Conservation (phyloP, 352 stramenopile species). For the Phytopythium oedochilum region DNA sequence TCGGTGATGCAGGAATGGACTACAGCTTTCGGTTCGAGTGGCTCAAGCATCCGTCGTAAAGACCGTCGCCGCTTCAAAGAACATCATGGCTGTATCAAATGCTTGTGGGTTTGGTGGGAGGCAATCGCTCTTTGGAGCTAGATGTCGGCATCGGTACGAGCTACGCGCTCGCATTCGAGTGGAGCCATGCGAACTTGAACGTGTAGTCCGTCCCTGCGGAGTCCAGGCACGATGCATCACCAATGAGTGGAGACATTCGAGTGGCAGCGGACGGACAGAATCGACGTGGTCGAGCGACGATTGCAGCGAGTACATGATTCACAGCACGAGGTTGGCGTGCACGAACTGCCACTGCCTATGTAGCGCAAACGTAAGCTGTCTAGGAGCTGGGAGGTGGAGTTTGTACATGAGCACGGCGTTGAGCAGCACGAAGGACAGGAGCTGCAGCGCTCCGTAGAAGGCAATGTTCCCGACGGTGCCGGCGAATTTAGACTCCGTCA, state of each 20-base stretch:
- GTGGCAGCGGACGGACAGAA: too few relatives aligned
- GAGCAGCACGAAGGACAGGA: slow-evolving; percentile 23
- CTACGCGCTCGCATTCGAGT: slow-evolving; percentile 3
- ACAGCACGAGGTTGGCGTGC: slow-evolving; percentile 27
- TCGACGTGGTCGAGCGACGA: slow-evolving; percentile 23
- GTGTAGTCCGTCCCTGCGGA: slow-evolving; percentile 26
- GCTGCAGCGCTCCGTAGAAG: slow-evolving; percentile 23
- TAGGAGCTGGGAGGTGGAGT: slow-evolving; percentile 13
- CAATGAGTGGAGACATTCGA: too few relatives aligned
- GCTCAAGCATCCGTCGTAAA: slow-evolving; percentile 6
- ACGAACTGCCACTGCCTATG: slow-evolving; percentile 21
- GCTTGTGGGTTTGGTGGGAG: too few relatives aligned
- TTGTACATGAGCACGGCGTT: slow-evolving; percentile 11
- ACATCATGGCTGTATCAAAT: neutral
- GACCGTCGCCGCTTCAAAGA: neutral
- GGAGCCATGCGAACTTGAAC: slow-evolving; percentile 34
- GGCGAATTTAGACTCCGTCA: slow-evolving; percentile 8
- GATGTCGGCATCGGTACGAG: neutral
- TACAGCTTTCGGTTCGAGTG: slow-evolving; percentile 14
- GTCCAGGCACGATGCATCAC: too few relatives aligned
- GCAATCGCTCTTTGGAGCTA: too few relatives aligned
- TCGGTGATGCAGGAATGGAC: slow-evolving; percentile 11
- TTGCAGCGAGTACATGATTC: slow-evolving; percentile 27
- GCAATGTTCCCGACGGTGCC: slow-evolving; percentile 15
- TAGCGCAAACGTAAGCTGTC: slow-evolving; percentile 13